phyloP scores from a whole-genome alignment of 768 basidiomycete genomes.

The Phylloporus sp. region DNA sequence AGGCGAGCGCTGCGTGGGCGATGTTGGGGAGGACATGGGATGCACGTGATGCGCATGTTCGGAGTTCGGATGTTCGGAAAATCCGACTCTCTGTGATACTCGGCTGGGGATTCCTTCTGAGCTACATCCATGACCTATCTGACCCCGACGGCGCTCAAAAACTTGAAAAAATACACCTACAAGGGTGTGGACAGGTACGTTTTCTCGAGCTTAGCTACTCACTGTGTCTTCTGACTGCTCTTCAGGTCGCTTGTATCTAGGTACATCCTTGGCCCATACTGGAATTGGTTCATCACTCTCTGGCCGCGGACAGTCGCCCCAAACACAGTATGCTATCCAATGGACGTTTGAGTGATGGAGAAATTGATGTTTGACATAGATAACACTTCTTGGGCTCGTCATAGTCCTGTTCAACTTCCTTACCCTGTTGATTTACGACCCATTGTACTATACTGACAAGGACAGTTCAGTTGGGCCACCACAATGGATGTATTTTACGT shows the following conservation, averaged over 20 bases:
- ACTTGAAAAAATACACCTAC: constrained; percentile 75
- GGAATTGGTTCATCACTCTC: constrained; percentile 87
- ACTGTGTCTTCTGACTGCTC: constrained; percentile 5
- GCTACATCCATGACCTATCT: constrained; percentile 58
- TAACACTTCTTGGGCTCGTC: constrained; percentile 79
- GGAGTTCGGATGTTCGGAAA: too few species aligned
- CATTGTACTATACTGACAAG: constrained; percentile 64
- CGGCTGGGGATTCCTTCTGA: too few species aligned
- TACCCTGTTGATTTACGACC: constrained; percentile 83
- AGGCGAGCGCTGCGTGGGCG: constrained; percentile 19
- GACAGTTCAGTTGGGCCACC: constrained; percentile 63
- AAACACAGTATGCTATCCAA: constrained; percentile 63
- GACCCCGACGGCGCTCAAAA: constrained; percentile 61
- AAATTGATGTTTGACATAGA: constrained; percentile 44
- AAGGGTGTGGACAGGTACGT: constrained; percentile 78
- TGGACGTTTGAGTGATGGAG: background rate
- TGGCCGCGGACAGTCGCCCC: constrained; percentile 86
- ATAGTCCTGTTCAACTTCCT: constrained; percentile 83
- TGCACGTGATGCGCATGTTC: too few species aligned
- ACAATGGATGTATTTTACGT: constrained; percentile 90
- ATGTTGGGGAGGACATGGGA: too few species aligned
- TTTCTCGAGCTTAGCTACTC: background rate
- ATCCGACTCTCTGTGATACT: too few species aligned
- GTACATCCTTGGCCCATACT: constrained; percentile 79
- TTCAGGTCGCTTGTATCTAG: constrained; percentile 70